A percentile compares a stretch with the other conserved stretches of the same genome.
These are phyloP conservation scores for Datisca glomerata DNA, from an alignment of 306 rosid species.

Conservation along the genomic window DNA sequence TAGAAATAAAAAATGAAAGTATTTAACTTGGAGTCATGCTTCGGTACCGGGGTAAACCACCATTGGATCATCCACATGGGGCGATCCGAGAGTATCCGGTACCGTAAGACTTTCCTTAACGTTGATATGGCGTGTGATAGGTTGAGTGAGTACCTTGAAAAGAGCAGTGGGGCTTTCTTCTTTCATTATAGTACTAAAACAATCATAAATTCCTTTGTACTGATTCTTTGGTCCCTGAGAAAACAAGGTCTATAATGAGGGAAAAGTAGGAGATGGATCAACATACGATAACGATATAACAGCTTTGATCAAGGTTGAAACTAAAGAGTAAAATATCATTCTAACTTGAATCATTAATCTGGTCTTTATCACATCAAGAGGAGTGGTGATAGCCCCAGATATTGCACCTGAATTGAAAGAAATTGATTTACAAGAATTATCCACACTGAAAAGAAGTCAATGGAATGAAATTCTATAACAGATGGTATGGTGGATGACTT, in stretches of 20 bases:
- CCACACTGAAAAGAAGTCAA: background rate
- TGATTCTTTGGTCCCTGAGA: constrained; percentile 52
- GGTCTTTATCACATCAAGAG: constrained; percentile 85
- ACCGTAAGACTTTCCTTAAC: too few species aligned
- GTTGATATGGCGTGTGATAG: too few species aligned
- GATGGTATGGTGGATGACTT: too few species aligned
- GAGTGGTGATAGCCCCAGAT: constrained; percentile 86
- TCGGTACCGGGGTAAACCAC: too few species aligned
- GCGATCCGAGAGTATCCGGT: too few species aligned
- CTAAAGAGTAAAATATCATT: background rate
- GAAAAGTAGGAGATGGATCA: background rate
- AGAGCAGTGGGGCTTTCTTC: constrained; percentile 66
- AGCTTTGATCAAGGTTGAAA: constrained; percentile 1
- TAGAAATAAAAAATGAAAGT: too few species aligned
- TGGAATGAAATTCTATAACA: background rate
- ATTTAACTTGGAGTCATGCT: too few species aligned
- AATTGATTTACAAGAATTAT: background rate
- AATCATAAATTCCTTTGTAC: constrained; percentile 59
- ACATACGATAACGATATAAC: background rate
- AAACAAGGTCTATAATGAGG: background rate
- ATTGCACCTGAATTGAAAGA: constrained; percentile 45
- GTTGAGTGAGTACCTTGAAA: constrained; percentile 32
- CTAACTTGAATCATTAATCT: constrained; percentile 67
- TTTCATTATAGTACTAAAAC: constrained; percentile 53
- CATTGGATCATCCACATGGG: too few species aligned